Evolutionary conservation across 768 basidiomycete species (phyloP).

Genomic region (Phylloporus rhodoxanthus): DNA sequence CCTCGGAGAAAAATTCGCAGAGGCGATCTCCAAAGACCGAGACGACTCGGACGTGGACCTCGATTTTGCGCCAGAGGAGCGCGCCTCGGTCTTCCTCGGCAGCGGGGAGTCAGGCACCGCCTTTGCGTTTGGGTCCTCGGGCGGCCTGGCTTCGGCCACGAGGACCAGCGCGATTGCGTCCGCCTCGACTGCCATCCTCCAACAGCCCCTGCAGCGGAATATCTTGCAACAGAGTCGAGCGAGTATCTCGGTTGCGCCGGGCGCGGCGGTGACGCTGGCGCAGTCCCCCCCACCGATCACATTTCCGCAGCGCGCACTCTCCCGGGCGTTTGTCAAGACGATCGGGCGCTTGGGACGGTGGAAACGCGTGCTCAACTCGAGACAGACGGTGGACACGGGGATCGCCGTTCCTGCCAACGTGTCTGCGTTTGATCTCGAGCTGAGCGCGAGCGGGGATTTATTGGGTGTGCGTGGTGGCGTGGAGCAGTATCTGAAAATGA

Average conservation of each 20-base stretch:
- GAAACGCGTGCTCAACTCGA: conserved; percentile 67
- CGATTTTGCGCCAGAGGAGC: conserved; percentile 60
- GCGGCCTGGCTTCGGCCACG: conserved; percentile 27
- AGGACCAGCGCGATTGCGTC: conserved; percentile 46
- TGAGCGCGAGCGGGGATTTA: conserved; percentile 54
- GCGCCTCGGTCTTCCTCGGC: conserved; percentile 34
- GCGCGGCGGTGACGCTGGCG: conserved; percentile 9
- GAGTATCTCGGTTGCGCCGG: conserved; percentile 24
- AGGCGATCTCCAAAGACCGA: conserved; percentile 42
- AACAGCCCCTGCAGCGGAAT: conserved; percentile 53
- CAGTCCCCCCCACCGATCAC: conserved; percentile 37
- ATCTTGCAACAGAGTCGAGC: conserved; percentile 43
- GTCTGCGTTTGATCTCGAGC: conserved; percentile 68
- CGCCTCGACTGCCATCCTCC: conserved; percentile 56
- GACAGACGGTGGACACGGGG: conserved; percentile 33
- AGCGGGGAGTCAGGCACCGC: conserved; percentile 42
- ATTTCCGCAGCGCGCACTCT: conserved; percentile 58
- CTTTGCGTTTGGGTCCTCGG: conserved; percentile 30
- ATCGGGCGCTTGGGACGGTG: conserved; percentile 78
- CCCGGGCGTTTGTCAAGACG: conserved; percentile 73
- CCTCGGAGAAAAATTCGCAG: conserved; percentile 62
- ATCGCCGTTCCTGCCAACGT: conserved; percentile 40
- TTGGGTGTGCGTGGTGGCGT: conserved; percentile 57
- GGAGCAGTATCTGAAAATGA: conserved; percentile 59
- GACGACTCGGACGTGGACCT: conserved; percentile 73